Evolutionary conservation across 2,329 filamentous ascomycete genomes (phyloP).

Genomic region (Cordyceps cicadae): DNA sequence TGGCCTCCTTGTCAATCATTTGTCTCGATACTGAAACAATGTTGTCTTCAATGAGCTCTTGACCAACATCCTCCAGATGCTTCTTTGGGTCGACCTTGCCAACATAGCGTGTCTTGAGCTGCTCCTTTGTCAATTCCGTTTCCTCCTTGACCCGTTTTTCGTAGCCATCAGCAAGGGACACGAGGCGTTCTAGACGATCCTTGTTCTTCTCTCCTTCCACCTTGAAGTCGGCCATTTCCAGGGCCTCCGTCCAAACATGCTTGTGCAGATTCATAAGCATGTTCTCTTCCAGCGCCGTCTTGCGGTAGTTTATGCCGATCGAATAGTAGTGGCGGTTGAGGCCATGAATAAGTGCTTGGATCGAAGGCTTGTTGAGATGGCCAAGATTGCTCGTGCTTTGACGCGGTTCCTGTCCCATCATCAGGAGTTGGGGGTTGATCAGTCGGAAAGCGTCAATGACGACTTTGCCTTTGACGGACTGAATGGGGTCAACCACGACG

Average conservation of each 20-base stretch:
- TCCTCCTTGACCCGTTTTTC: conserved; percentile 99
- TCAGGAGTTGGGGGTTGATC: conserved; percentile 94
- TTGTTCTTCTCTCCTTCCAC: conserved; percentile 77
- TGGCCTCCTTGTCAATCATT: conserved; percentile 99
- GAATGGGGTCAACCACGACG: conserved; percentile 96
- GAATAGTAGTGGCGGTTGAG: conserved; percentile 99
- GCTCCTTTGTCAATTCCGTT: conserved; percentile 92
- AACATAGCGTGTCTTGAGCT: conserved; percentile 97
- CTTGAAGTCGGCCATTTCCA: conserved; percentile 95
- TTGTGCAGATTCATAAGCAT: conserved; percentile 99
- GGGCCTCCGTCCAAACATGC: conserved; percentile 96
- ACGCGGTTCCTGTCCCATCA: conserved; percentile 94
- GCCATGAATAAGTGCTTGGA: conserved; percentile 96
- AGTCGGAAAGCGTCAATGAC: conserved; percentile 98
- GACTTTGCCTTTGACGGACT: conserved; percentile 98
- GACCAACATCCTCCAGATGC: conserved; percentile 92
- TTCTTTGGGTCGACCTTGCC: conserved; percentile 99
- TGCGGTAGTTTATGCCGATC: conserved; percentile 96
- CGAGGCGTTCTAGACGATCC: conserved; percentile 78
- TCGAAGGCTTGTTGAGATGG: conserved; percentile 98
- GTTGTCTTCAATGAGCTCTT: conserved; percentile 97
- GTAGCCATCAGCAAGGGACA: conserved; percentile 86
- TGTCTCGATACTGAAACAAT: conserved; percentile 97
- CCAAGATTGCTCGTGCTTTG: conserved; percentile 97
- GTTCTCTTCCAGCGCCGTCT: conserved; percentile 95